These are phyloP conservation scores for Ilex asprella DNA, from an alignment of 257 asterid species.

Conservation along the genomic window DNA sequence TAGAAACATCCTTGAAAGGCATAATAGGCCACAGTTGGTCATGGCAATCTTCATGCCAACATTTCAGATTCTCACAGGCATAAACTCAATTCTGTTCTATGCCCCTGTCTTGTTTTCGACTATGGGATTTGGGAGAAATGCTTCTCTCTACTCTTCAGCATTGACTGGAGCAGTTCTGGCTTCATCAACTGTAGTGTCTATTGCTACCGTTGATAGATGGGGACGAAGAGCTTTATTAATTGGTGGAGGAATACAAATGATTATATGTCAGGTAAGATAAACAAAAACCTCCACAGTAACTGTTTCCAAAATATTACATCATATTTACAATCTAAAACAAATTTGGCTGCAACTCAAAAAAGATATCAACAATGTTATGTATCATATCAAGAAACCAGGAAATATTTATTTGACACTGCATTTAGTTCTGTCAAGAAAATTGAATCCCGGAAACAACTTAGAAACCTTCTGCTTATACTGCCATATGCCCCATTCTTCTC, in stretches of 20 bases:
- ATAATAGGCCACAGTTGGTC: constrained; percentile 63
- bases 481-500: background rate
- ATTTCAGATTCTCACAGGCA: constrained; percentile 79
- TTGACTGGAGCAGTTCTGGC: constrained; percentile 74
- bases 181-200: constrained; percentile 61
- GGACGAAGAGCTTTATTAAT: constrained; percentile 65
- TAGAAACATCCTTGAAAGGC: constrained; percentile 48
- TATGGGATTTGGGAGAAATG: constrained; percentile 59
- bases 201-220: constrained; percentile 55
- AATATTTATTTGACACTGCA: no score
- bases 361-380: no score
- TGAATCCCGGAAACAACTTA: no score
- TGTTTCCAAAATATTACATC: background rate
- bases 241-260: constrained; percentile 67
- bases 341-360: no score
- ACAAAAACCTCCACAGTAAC: background rate
- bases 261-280: constrained; percentile 23
- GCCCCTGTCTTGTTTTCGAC: constrained; percentile 83
- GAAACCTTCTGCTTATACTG: no score
- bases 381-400: no score
- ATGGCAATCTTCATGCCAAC: constrained; percentile 80
- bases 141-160: constrained; percentile 72
- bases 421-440: no score
- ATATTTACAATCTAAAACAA: no score
- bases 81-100: constrained; percentile 71